Percentiles rank a stretch among this genome's conserved stretches.
phyloP scores from a whole-genome alignment of 805 yeast species.

The Nakazawaea ishiwadae region DNA sequence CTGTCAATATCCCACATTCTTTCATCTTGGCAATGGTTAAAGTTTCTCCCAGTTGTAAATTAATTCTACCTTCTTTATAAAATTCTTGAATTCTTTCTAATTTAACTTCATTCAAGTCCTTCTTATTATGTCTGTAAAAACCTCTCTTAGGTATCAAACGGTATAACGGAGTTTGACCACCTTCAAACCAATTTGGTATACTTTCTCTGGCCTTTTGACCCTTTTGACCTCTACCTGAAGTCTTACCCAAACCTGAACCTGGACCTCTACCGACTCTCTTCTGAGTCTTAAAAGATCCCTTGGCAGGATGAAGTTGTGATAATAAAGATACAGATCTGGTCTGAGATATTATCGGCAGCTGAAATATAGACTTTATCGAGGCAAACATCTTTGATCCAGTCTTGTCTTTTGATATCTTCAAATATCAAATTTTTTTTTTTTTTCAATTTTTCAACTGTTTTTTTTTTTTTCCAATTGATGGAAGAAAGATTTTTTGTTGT shows the following conservation, averaged over 20 bases:
- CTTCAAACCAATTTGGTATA: constrained; percentile 93
- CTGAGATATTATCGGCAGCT: background rate
- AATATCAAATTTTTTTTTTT: background rate
- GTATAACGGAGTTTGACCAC: constrained; percentile 95
- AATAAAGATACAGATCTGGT: constrained; percentile 36
- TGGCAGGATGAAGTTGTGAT: constrained; percentile 53
- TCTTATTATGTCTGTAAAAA: constrained; percentile 61
- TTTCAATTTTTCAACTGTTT: too few species aligned
- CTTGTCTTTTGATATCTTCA: background rate
- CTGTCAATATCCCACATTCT: constrained; percentile 66
- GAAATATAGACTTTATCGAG: constrained; percentile 5
- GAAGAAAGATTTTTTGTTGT: too few species aligned
- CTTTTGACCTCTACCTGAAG: constrained; percentile 95
- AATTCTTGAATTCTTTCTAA: constrained; percentile 67
- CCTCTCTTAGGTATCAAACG: constrained; percentile 86
- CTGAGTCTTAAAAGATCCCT: constrained; percentile 53
- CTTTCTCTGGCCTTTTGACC: constrained; percentile 96
- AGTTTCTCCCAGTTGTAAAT: constrained; percentile 52
- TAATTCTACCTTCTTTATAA: constrained; percentile 61
- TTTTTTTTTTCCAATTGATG: background rate
- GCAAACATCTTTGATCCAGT: constrained; percentile 1
- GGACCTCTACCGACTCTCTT: constrained; percentile 96
- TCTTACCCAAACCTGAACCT: constrained; percentile 87
- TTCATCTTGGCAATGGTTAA: constrained; percentile 76
- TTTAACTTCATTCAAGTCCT: constrained; percentile 53